phyloP scores from a whole-genome alignment of 1,284 basidiomycete genomes.

The Psilocybe mexicana region DNA sequence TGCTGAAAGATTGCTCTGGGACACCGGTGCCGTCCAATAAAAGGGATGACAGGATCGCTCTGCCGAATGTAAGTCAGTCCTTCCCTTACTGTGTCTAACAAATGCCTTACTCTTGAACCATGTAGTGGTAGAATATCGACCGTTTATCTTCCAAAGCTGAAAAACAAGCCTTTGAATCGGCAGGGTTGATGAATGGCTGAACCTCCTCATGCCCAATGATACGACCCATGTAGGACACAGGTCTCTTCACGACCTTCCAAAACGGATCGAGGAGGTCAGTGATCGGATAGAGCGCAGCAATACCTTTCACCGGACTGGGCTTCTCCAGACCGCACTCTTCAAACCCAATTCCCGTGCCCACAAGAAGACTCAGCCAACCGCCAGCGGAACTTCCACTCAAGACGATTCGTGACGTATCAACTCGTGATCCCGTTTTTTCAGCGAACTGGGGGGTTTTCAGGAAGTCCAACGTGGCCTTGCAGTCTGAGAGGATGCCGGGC shows the following conservation, averaged over 20 bases:
- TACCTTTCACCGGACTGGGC: conserved; percentile 30
- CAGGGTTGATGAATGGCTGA: conserved; percentile 32
- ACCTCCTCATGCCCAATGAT: conserved; percentile 32
- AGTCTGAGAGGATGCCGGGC: conserved; percentile 37
- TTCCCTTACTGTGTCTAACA: neutral
- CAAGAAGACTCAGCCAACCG: conserved; percentile 36
- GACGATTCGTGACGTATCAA: conserved; percentile 33
- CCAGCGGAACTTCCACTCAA: conserved; percentile 40
- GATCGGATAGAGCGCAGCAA: conserved; percentile 38
- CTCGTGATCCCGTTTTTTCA: conserved; percentile 26
- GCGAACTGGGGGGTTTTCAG: conserved; percentile 29
- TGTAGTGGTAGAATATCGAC: conserved; percentile 38
- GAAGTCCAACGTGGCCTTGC: conserved; percentile 33
- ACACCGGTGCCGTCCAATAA: conserved; percentile 35
- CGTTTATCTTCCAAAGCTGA: conserved; percentile 28
- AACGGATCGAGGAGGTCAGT: conserved; percentile 36
- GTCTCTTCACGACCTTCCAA: conserved; percentile 37
- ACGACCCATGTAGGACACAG: conserved; percentile 33
- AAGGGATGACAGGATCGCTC: conserved; percentile 29
- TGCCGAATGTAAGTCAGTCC: neutral
- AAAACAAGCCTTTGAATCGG: conserved; percentile 25
- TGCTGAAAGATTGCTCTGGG: conserved; percentile 28
- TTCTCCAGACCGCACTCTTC: conserved; percentile 29
- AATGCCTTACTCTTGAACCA: conserved; percentile 38
- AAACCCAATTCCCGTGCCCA: conserved; percentile 36